Percentiles rank a stretch among this genome's conserved stretches.
These are phyloP conservation scores for Cupressus sempervirens DNA, from an alignment of 75 land plant genomes.

Conservation along the genomic window DNA sequence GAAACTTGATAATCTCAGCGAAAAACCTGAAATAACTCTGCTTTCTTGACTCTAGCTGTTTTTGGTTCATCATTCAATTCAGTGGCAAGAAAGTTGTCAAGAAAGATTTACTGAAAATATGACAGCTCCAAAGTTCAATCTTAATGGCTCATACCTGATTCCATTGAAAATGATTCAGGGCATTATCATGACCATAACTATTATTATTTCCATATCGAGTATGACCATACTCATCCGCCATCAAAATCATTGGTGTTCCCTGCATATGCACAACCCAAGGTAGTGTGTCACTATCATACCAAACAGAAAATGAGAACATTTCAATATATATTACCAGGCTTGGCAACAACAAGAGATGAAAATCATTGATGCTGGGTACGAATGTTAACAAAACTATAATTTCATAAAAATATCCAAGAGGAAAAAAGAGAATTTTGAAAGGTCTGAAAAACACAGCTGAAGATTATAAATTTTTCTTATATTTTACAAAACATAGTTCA, in stretches of 20 bases:
- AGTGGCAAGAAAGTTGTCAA: neutral
- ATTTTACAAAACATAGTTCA: neutral
- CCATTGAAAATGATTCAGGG: conserved; percentile 88
- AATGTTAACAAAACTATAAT: neutral
- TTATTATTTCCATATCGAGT: conserved; percentile 97
- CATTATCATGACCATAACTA: conserved; percentile 91
- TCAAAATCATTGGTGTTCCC: conserved; percentile 99
- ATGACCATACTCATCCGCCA: conserved; percentile 99
- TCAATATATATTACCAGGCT: neutral
- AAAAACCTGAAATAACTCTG: conserved; percentile 72
- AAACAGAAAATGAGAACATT: neutral
- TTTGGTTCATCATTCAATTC: neutral
- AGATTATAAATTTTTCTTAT: neutral
- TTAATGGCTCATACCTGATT: conserved; percentile 43
- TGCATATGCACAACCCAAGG: conserved; percentile 18
- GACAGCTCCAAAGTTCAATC: neutral
- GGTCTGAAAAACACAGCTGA: neutral
- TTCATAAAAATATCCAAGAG: neutral
- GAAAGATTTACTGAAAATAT: neutral
- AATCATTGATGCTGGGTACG: neutral
- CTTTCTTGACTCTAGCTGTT: conserved; percentile 60
- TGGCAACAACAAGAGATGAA: neutral
- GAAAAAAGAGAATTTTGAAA: neutral
- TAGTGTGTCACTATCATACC: neutral
- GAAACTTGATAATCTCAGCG: conserved; percentile 62